Base-by-base conservation (phyloP, 305 asterid species). In the Fraxinus velutina region DNA sequence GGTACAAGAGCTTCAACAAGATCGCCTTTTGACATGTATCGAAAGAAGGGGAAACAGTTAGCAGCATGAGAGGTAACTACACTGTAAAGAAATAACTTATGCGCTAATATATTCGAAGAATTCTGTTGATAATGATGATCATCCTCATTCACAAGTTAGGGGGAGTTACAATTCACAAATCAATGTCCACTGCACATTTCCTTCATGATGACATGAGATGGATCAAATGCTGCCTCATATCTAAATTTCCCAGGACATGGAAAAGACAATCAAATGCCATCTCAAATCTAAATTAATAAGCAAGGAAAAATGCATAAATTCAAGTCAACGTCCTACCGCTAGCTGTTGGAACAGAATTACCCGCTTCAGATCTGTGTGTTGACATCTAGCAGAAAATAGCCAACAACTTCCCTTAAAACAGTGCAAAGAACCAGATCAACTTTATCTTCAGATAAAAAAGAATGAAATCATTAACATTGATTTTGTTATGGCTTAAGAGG, bases 1-100 rank as follows among this genome's bases (percentile, higher is more conserved):
- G 99, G 99, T 44, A 96, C 98, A 44, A 96, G 94, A 86, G 97
- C 98, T 82, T 94, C 99, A 85, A 94, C 89, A 64, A 83, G 75
- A 83, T 94, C 97, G 76, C 92, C 97, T 86, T 83, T 90, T 92
- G 90, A 83, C 79, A 80, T 36, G 82, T 79, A 87, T 30, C 52
- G 68, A 66, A 10, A 60, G 72, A 70, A 52, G 15, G 75, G 68
- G 9, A 78, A 30, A 55, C 6, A 34, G 70, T 79, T 71, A 80
- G 55, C 84, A 39, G 75, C 24, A 72, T 47, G 75, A 12, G 57
- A 47, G 17, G 33, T 62, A 62, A 60, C 34, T 21, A 73, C 3
- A 76, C 13, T 19, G 39, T 36, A 22, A 19, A 3, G 60, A 64
- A 78, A 57, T 15, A 79, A 30, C 22, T 37, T 1, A 8, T 44